A percentile compares a stretch with the other conserved stretches of the same genome.
Evolutionary conservation across 106 monocot species (phyloP).

Genomic region (Dendrobium catenatum): DNA sequence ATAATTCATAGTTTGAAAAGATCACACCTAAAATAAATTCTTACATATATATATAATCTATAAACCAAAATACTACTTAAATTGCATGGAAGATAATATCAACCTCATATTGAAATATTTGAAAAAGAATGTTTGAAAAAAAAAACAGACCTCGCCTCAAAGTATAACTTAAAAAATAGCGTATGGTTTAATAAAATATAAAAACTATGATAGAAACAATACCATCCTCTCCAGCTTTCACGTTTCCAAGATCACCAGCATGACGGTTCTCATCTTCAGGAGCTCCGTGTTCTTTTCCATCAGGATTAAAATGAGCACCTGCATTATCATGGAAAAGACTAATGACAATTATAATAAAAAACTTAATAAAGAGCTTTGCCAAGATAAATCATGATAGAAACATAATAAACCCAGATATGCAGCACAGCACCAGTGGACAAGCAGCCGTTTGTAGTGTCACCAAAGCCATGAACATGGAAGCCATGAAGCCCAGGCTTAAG

Average conservation of each 20-base stretch:
- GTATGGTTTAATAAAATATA: neutral
- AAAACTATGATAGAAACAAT: slow-evolving; percentile 7
- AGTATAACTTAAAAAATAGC: neutral
- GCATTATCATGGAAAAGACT: neutral
- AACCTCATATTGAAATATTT: neutral
- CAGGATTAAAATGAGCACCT: slow-evolving; percentile 91
- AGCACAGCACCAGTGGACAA: slow-evolving; percentile 67
- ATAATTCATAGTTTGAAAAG: neutral
- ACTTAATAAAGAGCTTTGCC: neutral
- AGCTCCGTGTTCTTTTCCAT: slow-evolving; percentile 69
- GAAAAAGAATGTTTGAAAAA: neutral
- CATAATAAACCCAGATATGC: neutral
- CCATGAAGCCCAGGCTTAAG: slow-evolving; percentile 52
- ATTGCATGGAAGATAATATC: neutral
- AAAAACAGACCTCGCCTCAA: too few species aligned
- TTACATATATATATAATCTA: neutral
- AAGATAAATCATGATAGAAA: neutral
- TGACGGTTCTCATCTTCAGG: slow-evolving; percentile 71
- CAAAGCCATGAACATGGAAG: slow-evolving; percentile 72
- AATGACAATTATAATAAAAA: neutral
- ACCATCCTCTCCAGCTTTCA: slow-evolving; percentile 69
- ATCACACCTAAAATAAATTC: neutral
- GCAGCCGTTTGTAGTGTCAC: slow-evolving; percentile 84
- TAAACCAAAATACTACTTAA: neutral
- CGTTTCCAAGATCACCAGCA: slow-evolving; percentile 89